Evolutionary conservation across 139 green algal genomes (phyloP).

Genomic region (Chlorella vulgaris): DNA sequence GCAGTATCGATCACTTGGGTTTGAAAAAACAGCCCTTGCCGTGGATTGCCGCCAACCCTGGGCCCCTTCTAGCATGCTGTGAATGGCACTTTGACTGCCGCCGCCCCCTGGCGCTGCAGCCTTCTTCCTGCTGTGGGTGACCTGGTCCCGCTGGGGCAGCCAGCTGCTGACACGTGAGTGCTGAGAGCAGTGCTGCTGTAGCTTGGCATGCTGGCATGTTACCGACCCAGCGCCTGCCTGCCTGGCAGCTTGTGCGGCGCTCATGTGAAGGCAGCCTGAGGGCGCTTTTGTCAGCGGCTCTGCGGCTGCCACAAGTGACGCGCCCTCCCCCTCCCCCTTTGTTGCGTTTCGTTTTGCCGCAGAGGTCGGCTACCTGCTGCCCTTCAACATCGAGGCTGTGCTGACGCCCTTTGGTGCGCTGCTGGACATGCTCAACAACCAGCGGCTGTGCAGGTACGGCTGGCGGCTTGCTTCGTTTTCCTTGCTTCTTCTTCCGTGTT

Average conservation of each 20-base stretch:
- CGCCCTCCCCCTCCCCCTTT: neutral
- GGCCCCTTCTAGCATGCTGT: no score
- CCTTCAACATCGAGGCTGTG: conserved; percentile 12
- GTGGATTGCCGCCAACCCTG: neutral
- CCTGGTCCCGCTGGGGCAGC: conserved; percentile 5
- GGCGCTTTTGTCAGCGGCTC: neutral
- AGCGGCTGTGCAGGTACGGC: conserved; percentile 7
- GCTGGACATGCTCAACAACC: conserved; percentile 22
- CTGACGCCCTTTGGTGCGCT: neutral
- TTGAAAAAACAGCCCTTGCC: no score
- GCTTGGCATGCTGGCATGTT: neutral
- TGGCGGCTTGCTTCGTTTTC: neutral
- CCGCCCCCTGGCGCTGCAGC: no score
- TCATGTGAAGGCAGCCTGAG: neutral
- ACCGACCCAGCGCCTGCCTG: neutral
- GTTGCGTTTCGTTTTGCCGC: neutral
- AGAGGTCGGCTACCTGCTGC: conserved; percentile 14
- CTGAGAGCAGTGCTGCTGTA: neutral
- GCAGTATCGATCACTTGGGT: no score
- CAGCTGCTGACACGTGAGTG: conserved; percentile 9
- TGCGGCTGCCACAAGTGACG: neutral
- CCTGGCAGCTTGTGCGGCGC: neutral
- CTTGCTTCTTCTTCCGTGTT: no score
- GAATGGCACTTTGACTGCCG: no score
- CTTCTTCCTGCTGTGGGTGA: conserved; percentile 23